These are phyloP conservation scores for Lipomyces kockii DNA, from an alignment of 805 yeast species.

Conservation along the genomic window DNA sequence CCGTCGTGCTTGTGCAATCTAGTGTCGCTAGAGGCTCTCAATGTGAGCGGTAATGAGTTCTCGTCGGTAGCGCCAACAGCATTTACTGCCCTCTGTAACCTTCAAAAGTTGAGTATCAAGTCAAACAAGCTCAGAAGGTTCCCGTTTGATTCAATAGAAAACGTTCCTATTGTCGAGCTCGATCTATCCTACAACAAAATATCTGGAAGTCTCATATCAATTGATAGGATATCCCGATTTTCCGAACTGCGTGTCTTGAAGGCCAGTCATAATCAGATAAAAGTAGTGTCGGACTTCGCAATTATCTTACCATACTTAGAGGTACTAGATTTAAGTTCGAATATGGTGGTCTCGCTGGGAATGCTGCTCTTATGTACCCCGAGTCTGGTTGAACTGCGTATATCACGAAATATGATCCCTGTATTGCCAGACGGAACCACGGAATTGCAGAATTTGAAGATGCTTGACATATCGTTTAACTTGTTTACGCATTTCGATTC, in stretches of 20 bases:
- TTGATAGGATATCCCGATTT: constrained; percentile 28
- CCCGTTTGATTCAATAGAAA: constrained; percentile 26
- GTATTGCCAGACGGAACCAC: constrained; percentile 27
- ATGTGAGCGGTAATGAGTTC: constrained; percentile 27
- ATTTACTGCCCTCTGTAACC: constrained; percentile 13
- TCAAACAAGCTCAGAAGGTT: constrained; percentile 26
- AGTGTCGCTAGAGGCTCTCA: constrained; percentile 11
- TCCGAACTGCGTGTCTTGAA: constrained; percentile 22
- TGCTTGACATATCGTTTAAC: constrained; percentile 27
- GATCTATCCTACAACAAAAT: constrained; percentile 28
- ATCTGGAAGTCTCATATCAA: constrained; percentile 28
- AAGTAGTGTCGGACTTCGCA: constrained; percentile 33
- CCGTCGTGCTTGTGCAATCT: constrained; percentile 22
- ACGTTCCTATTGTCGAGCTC: constrained; percentile 15
- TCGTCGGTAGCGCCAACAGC: constrained; percentile 14
- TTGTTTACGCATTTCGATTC: constrained; percentile 23
- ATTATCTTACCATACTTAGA: constrained; percentile 32
- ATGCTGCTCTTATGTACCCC: constrained; percentile 35
- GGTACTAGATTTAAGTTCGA: constrained; percentile 25
- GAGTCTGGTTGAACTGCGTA: constrained; percentile 15
- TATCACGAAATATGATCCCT: constrained; percentile 23
- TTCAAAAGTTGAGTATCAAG: constrained; percentile 10
- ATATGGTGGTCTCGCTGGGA: constrained; percentile 25
- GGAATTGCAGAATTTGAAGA: constrained; percentile 15
- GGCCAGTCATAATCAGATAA: constrained; percentile 30